Conservation (phyloP, 306 rosid species). For the Mucuna pruriens region DNA sequence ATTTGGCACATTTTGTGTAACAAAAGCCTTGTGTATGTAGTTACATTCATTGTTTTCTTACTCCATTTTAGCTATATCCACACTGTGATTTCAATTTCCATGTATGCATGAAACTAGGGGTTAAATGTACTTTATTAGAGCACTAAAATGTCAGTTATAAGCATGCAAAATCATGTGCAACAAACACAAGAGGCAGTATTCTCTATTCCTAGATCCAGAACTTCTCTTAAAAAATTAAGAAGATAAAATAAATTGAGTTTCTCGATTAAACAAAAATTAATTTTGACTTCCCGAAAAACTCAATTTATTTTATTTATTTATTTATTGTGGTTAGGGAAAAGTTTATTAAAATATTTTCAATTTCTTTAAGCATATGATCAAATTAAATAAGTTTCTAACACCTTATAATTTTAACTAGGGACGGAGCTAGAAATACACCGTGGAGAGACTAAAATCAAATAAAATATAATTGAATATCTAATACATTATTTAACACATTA, state of each 20-base stretch:
- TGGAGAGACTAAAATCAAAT: background rate
- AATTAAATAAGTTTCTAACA: background rate
- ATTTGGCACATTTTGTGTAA: conserved; percentile 1
- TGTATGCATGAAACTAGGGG: background rate
- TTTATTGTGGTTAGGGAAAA: too few relatives aligned
- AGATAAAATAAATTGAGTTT: too few relatives aligned
- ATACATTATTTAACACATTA: too few relatives aligned
- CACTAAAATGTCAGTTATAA: background rate
- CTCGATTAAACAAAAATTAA: too few relatives aligned
- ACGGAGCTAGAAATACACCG: background rate
- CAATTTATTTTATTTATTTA: too few relatives aligned
- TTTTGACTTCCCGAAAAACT: too few relatives aligned
- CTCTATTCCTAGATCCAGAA: background rate
- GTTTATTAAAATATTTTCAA: too few relatives aligned
- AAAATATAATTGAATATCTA: too few relatives aligned
- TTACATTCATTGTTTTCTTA: background rate
- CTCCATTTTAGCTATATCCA: background rate
- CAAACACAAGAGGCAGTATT: background rate
- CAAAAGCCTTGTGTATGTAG: background rate
- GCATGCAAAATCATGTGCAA: background rate
- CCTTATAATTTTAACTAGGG: background rate
- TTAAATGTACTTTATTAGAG: background rate
- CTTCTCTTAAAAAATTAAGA: background rate
- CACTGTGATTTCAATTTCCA: background rate
- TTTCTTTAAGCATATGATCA: background rate